Conservation (phyloP, 169 alveolate species). For the Cryptosporidium bovis region DNA sequence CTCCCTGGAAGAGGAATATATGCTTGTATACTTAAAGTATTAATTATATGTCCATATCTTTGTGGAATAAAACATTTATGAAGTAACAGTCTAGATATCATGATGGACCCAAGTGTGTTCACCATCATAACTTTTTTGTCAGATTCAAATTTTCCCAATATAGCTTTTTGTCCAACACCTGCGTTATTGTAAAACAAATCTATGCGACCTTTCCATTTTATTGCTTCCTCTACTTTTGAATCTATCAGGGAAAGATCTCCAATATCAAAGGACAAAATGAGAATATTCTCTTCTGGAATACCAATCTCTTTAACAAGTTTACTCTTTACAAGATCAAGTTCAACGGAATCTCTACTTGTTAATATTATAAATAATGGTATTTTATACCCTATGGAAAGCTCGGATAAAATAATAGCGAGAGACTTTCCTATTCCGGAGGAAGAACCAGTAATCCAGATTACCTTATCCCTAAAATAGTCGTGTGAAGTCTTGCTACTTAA, state of each 20-base stretch:
- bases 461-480: constrained; percentile 41
- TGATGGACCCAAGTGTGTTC: constrained; percentile 35
- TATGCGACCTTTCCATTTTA: constrained; percentile 54
- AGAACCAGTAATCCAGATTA: constrained; percentile 68
- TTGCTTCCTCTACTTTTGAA: constrained; percentile 42
- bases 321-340: constrained; percentile 24
- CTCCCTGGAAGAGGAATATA: constrained; percentile 67
- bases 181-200: constrained; percentile 60
- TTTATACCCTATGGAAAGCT: constrained; percentile 13
- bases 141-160: constrained; percentile 47
- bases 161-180: constrained; percentile 56
- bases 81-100: constrained; percentile 24
- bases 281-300: constrained; percentile 32
- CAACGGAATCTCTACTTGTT: constrained; percentile 21
- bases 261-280: constrained; percentile 34
- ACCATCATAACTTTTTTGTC: constrained; percentile 54
- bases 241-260: constrained; percentile 30
- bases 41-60: constrained; percentile 65
- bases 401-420: constrained; percentile 20
- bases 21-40: constrained; percentile 46
- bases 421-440: constrained; percentile 71
- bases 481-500: constrained; percentile 22
- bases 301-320: constrained; percentile 10
- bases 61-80: constrained; percentile 65
- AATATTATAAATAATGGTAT: constrained; percentile 21